Evolutionary conservation across 139 green algal genomes (phyloP), one percentile per base, ranked within the genome.

Genomic region (Mesotaenium endlicherianum): DNA sequence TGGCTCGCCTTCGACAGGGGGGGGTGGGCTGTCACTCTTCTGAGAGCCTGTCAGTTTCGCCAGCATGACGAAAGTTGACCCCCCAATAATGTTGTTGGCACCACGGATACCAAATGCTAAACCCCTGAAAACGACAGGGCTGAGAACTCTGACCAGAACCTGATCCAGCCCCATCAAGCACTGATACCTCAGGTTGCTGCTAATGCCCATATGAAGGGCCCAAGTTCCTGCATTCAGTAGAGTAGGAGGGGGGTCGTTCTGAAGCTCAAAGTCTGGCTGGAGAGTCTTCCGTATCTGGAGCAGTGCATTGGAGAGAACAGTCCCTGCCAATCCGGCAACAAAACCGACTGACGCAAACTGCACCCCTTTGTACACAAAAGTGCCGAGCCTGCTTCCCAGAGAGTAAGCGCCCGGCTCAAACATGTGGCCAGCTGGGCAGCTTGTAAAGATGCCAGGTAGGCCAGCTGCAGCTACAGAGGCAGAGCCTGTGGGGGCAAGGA

Each of bases 161-260:
- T 92, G 92, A 86, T 98, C 95, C 17, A 97, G 1, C 6, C 95
- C 95, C 59, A 97, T 97, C 20, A 98, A 88, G 43, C 92, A 72
- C 90, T 98, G 95, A 87, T 98, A 98, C 3, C 95, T 90, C 44
- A 97, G 67, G 89, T 98, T 98, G 79, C 88, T 92, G 85, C 89
- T 95, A 6, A 98, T 5, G 40, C 95, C 95, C 95, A 98, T 98
- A 90, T 98, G 95, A 41, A 93, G 55, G 1, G 90, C 92, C 95
- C 95, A 98, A 42, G 91, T 93, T 43, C 84, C 88, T 1, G 95
- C 92, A 84, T 98, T 98, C 81, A 91, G 88, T 0, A 96, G 36
- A 0, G 97, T 81, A 70, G 93, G 92, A 8, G 95, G 95, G 2
- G 92, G 75, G 81, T 93, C 86, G 87, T 98, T 98, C 90, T 94